Evolutionary conservation across 2,329 filamentous ascomycete genomes (phyloP).

Genomic region (Gliomastix tumulicola): DNA sequence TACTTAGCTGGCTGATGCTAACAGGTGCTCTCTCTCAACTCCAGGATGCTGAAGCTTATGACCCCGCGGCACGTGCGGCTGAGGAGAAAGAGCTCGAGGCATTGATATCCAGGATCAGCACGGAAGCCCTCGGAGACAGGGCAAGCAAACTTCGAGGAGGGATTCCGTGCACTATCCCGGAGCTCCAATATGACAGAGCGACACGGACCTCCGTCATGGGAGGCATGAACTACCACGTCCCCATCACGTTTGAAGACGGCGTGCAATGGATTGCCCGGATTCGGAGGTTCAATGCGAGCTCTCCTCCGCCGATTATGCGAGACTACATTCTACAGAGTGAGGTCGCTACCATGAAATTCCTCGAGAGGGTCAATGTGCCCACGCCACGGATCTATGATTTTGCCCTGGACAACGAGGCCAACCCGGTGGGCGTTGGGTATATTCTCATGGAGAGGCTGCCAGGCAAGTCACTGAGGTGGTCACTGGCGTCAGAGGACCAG

Average conservation of each 20-base stretch:
- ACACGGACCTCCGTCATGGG: constrained; percentile 30
- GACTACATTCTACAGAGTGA: constrained; percentile 31
- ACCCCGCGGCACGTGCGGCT: constrained; percentile 21
- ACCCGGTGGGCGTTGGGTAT: constrained; percentile 28
- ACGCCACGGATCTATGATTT: constrained; percentile 28
- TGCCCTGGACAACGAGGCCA: constrained; percentile 16
- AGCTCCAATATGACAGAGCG: constrained; percentile 24
- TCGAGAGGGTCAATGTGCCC: constrained; percentile 25
- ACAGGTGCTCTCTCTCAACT: too few species aligned
- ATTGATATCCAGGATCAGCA: constrained; percentile 26
- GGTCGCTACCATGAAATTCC: constrained; percentile 30
- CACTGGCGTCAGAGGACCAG: constrained; percentile 19
- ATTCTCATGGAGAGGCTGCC: constrained; percentile 34
- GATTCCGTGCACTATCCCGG: constrained; percentile 21
- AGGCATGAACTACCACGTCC: constrained; percentile 35
- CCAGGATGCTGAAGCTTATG: constrained; percentile 26
- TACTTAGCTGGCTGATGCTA: too few species aligned
- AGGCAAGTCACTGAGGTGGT: constrained; percentile 27
- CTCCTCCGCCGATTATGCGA: constrained; percentile 21
- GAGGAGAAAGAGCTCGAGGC: constrained; percentile 22
- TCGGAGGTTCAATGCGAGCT: constrained; percentile 29
- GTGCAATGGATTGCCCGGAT: constrained; percentile 33
- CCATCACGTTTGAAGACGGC: constrained; percentile 32
- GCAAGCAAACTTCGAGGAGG: constrained; percentile 25
- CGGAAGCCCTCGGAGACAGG: constrained; percentile 22